Base-by-base conservation (phyloP, 2,329 filamentous ascomycete species). In the Arthrinium phaeospermum region DNA sequence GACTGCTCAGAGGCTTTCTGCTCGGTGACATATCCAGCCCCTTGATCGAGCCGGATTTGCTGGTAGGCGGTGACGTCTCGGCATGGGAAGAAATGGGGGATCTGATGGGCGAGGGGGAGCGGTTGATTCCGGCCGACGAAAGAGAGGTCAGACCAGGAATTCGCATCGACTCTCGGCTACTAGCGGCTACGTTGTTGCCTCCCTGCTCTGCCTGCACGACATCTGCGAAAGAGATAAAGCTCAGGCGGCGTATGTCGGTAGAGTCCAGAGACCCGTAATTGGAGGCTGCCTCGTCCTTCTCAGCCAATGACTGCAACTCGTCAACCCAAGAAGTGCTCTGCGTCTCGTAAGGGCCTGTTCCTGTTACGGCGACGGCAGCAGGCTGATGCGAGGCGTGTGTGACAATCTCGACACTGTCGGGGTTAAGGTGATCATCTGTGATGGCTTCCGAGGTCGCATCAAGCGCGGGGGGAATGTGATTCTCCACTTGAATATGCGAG, bases 181-280 rank as follows among this genome's bases (percentile, higher is more conserved):
- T 86, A 49, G 83, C 80, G 70, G 80, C 81, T 51, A 81, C 83
- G 24, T 86, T 84, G 46, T 86, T 85, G 72, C 91, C 89, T 44
- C 90, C 90, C 78, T 96, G 93, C 81, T 96, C 94, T 46, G 92
- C 89, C 80, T 97, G 94, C 53, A 98, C 94, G 13, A 98, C 94
- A 78, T 98, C 96, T 74, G 96, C 95, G 82, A 98, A 98, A 10
- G 95, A 98, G 80, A 98, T 97, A 84, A 98, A 98, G 81, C 93
- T 96, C 74, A 98, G 84, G 30, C 96, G 91, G 67, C 94, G 91
- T 24, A 97, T 90, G 78, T 98, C 95, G 67, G 90, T 88, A 51
- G 88, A 89, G 78, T 98, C 95, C 74, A 96, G 85, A 67, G 92
- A 91, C 45, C 92, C 94, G 81, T 96, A 96, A 79, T 91, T 94